Conservation (phyloP, 192 early-diverging fungal species). For the Mortierella claussenii region DNA sequence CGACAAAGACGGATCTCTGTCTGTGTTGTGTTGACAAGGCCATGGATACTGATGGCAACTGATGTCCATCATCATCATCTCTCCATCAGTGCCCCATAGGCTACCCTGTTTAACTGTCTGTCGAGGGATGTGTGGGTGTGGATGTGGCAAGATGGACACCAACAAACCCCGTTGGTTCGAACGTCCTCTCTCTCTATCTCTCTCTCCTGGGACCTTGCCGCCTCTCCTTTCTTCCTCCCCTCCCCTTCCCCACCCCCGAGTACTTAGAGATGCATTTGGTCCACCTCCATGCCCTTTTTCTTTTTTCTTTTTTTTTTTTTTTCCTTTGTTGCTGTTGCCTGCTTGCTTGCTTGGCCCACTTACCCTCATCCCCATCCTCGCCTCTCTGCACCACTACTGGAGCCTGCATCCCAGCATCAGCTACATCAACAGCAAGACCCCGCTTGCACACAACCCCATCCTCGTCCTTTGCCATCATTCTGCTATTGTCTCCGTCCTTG, state of each 20-base stretch:
- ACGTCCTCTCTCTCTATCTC: neutral
- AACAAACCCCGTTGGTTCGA: neutral
- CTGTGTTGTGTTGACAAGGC: neutral
- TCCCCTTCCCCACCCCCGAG: neutral
- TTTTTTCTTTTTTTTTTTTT: slow-evolving; percentile 1
- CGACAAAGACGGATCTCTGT: neutral
- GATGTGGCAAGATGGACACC: neutral
- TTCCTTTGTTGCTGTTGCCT: neutral
- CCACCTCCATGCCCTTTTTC: neutral
- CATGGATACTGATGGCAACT: neutral
- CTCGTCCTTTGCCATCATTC: too few species aligned
- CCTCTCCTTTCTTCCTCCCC: neutral
- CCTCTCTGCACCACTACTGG: neutral
- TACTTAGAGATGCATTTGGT: neutral
- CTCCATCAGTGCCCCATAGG: neutral
- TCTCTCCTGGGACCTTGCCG: neutral
- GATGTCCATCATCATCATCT: too few species aligned
- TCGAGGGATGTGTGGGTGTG: neutral
- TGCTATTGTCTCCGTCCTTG: neutral
- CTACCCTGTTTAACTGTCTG: neutral
- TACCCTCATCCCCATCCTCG: neutral
- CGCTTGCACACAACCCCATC: too few species aligned
- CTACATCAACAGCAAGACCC: too few species aligned
- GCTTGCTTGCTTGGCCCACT: neutral
- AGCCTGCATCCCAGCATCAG: too few species aligned